A percentile compares a stretch with the other conserved stretches of the same genome.
Evolutionary conservation across 2,329 filamentous ascomycete species (phyloP).

Genomic region (Geoglossum cookeanum): DNA sequence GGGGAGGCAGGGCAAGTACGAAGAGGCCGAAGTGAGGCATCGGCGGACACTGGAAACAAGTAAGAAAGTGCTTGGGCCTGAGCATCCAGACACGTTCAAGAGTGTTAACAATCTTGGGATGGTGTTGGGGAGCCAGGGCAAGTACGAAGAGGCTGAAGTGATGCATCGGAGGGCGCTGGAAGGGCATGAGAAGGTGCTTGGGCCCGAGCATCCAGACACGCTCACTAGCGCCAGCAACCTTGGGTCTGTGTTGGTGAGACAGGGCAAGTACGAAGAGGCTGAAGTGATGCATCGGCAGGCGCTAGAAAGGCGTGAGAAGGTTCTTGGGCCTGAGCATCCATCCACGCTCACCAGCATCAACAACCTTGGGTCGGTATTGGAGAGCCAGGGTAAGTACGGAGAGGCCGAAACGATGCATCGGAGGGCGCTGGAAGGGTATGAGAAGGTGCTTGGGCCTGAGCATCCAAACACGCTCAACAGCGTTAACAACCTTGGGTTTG

Average conservation of each 20-base stretch:
- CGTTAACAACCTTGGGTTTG: neutral
- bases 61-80: neutral
- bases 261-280: neutral
- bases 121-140: neutral
- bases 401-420: neutral
- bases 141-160: neutral
- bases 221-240: neutral
- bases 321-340: neutral
- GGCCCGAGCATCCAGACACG: neutral
- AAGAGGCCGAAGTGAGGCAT: neutral
- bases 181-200: neutral
- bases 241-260: neutral
- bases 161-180: neutral
- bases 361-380: neutral
- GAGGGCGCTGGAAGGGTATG: neutral
- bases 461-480: neutral
- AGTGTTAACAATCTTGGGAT: neutral
- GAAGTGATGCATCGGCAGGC: neutral
- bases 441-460: neutral
- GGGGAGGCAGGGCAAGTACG: neutral
- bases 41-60: neutral
- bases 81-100: neutral
- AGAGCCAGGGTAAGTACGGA: neutral
- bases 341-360: neutral
- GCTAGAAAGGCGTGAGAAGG: neutral